phyloP scores from a whole-genome alignment of 495 filamentous ascomycete species.

The Aspergillus baeticus region DNA sequence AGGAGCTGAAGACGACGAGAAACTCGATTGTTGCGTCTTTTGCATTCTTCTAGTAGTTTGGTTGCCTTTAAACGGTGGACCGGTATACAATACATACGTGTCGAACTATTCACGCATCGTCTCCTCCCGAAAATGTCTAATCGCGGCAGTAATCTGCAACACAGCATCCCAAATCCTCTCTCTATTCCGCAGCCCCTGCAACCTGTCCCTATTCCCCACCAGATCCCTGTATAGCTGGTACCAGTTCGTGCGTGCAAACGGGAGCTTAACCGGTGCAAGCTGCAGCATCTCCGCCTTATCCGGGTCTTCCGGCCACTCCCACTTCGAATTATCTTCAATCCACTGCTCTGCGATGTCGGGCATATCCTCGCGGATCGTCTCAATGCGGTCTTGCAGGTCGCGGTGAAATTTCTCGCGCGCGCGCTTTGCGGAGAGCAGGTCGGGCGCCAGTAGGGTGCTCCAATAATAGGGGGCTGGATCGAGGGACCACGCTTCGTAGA shows the following conservation, averaged over 20 bases:
- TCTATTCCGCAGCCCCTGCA: constrained; percentile 30
- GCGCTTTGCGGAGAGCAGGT: too few species aligned
- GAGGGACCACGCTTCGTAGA: constrained; percentile 27
- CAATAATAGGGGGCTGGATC: not conserved
- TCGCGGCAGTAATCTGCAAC: constrained; percentile 17
- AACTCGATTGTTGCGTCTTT: not conserved
- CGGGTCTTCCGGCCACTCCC: not conserved
- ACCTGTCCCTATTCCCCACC: constrained; percentile 12
- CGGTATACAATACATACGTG: too few species aligned
- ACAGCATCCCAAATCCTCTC: constrained; percentile 30
- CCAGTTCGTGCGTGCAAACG: not conserved
- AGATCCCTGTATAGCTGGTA: constrained; percentile 4
- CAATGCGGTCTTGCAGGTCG: too few species aligned
- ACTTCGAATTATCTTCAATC: not conserved
- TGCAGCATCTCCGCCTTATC: not conserved
- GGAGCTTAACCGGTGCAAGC: not conserved
- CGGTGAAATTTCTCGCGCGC: too few species aligned
- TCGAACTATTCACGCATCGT: too few species aligned
- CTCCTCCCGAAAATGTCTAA: not conserved
- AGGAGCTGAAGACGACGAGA: not conserved
- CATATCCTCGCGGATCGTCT: too few species aligned
- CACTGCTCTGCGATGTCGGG: not conserved
- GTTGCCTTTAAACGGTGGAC: too few species aligned
- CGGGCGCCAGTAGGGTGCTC: not conserved
- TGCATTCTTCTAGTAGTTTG: constrained; percentile 4